phyloP scores from a whole-genome alignment of 2,329 filamentous ascomycete species.

The Calonectria montana region DNA sequence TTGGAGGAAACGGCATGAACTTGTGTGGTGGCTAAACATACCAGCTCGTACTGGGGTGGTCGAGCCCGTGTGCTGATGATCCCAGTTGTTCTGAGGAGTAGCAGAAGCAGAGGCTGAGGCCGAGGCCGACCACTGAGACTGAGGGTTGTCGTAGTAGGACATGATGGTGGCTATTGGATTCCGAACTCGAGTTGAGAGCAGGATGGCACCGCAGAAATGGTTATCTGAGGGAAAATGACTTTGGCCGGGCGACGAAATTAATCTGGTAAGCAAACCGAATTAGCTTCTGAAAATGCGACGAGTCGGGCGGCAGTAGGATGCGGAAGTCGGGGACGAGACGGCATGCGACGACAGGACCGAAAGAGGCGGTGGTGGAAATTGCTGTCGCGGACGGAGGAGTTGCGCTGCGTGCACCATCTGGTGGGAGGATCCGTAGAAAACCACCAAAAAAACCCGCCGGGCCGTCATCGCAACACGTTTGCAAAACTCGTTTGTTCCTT shows the following conservation, averaged over 20 bases:
- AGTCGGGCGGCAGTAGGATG: conserved; percentile 21
- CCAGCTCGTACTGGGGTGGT: conserved; percentile 55
- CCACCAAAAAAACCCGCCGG: conserved; percentile 32
- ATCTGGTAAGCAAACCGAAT: conserved; percentile 30
- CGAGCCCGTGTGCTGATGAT: conserved; percentile 53
- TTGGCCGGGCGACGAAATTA: conserved; percentile 25
- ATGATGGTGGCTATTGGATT: conserved; percentile 42
- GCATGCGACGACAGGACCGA: conserved; percentile 26
- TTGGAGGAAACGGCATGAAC: not conserved
- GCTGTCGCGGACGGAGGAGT: conserved; percentile 30
- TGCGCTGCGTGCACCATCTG: conserved; percentile 39
- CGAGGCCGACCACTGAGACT: conserved; percentile 53
- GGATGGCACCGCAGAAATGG: conserved; percentile 23
- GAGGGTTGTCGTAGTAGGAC: conserved; percentile 60
- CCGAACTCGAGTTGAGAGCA: conserved; percentile 31
- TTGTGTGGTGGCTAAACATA: conserved; percentile 32
- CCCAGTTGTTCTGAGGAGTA: conserved; percentile 55
- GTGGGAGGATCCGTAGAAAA: conserved; percentile 36
- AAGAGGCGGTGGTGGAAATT: conserved; percentile 35
- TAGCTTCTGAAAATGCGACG: conserved; percentile 27
- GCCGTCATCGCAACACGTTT: conserved; percentile 40
- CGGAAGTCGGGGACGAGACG: conserved; percentile 26
- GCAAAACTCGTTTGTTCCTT: conserved; percentile 30
- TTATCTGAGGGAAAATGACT: conserved; percentile 20
- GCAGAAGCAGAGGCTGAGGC: conserved; percentile 19